Evolutionary conservation across 768 basidiomycete genomes (phyloP), one percentile per base, ranked within the genome.

Genomic region (Psilocybe subaeruginosa): DNA sequence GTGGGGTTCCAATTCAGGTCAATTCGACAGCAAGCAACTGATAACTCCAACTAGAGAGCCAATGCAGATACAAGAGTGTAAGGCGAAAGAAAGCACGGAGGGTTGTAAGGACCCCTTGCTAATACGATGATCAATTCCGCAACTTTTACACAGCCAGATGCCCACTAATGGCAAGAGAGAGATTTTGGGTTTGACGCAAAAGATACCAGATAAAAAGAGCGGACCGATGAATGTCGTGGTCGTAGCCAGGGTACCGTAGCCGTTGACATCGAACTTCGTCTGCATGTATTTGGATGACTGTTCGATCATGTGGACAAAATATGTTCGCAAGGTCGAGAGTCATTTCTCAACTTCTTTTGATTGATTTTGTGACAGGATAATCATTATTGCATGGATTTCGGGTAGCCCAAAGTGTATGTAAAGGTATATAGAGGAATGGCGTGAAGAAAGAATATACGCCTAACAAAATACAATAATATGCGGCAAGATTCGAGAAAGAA

Each of bases 201-300:
- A 23, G 47, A 11, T 14, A n/a, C 11, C 2, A 14, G 19, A 30
- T 49, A 11, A 8, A 49, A 2, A 1, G 47, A 7, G 51, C 58
- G 58, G 58, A 46, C 58, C 58, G 58, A 19, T 59, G 39, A 33
- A 47, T 39, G 51, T 35, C 29, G 39, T 17, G 35, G 33, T 37
- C 16, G 17, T 16, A 16, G 16, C 11, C 4, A 19, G 14, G 5
- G 31, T 53, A 31, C 51, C 51, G 51, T 50, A 39, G 41, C 27
- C 30, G 35, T 41, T 55, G 54, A 43, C 54, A 27, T 27, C 41
- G 41, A 29, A 30, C 50, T 6, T n/a, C 11, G 16, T 9, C 50
- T 14, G n/a, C 5, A 31, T n/a, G 31, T 8, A 29, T 51, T 30
- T 31, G 51, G 7, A 12, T 31, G 30, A 27, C 35, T 11, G 5